Base-by-base conservation (phyloP, 257 asterid species). In the Hygrophila difformis region DNA sequence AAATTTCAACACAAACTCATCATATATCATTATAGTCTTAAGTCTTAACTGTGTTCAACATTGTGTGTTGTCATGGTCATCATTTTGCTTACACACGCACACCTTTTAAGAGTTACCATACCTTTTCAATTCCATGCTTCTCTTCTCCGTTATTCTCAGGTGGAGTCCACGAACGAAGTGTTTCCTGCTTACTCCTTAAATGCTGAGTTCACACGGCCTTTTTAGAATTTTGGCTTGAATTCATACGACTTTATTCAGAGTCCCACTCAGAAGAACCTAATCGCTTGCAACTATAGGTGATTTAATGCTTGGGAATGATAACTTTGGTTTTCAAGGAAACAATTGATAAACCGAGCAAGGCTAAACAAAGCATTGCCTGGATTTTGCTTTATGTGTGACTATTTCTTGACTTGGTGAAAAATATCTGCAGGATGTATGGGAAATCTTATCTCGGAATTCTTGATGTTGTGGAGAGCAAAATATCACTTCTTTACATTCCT, bases 231-330 rank as follows among this genome's bases (percentile, higher is more conserved):
- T 65, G 96, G 98, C 55, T 54, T 65, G 78, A 82, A 58, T 78
- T 79, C 98, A 8, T 89, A 70, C 44, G 98, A 85, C 33, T 77
- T 89, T 68, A 52, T 89, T 56, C 71, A 35, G 49, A 57, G 63
- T 39, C 64, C 76, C 47, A 59, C 49, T 40, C 65, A 61, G 63
- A 63, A 69, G 55, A 66, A 60, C 58, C 59, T 78, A 61, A 68
- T 89, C 67, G 94, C 92, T 65, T 89, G 94, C 85, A 71, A 57
- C 73, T 85, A 77, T 79, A 89, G 98, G 98, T 85, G 55, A 63
- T 57, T 16, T 44, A 33, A n/a, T n/a, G n/a, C n/a, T n/a, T n/a
- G n/a, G n/a, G n/a, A n/a, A n/a, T n/a, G n/a, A n/a, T n/a, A n/a
- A n/a, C n/a, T n/a, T n/a, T n/a, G n/a, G n/a, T n/a, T n/a, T n/a